phyloP scores from a whole-genome alignment of 306 rosid species.

The Ormosia emarginata region DNA sequence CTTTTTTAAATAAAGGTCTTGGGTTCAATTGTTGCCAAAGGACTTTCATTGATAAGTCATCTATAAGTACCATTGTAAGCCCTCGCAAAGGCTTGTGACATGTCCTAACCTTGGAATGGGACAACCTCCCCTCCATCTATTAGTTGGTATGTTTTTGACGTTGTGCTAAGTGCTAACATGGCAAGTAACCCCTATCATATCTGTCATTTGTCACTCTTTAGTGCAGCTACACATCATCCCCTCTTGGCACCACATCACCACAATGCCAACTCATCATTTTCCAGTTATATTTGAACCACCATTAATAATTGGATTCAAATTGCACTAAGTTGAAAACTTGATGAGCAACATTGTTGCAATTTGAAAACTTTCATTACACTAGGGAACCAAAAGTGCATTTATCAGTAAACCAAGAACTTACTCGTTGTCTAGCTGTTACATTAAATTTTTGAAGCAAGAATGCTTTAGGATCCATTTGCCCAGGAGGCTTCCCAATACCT shows the following conservation, averaged over 20 bases:
- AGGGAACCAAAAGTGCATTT: conserved; percentile 3
- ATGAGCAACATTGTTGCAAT: background rate
- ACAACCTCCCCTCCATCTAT: background rate
- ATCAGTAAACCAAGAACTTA: conserved; percentile 36
- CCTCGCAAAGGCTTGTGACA: background rate
- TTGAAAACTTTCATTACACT: background rate
- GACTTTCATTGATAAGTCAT: background rate
- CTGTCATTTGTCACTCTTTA: background rate
- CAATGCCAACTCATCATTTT: background rate
- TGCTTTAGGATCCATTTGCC: conserved; percentile 99
- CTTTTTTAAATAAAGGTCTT: background rate
- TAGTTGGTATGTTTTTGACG: background rate
- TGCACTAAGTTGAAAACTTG: background rate
- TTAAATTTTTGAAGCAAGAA: conserved; percentile 90
- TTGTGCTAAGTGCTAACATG: background rate
- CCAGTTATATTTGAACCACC: background rate
- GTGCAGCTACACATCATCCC: background rate
- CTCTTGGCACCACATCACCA: background rate
- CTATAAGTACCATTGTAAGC: background rate
- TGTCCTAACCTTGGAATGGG: background rate
- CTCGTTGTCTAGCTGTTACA: conserved; percentile 68
- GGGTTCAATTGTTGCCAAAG: background rate
- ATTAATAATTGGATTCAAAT: background rate
- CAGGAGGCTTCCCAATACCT: conserved; percentile 95
- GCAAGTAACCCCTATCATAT: background rate